phyloP scores from a whole-genome alignment of 208 protist species.

The Leishmania arabica region DNA sequence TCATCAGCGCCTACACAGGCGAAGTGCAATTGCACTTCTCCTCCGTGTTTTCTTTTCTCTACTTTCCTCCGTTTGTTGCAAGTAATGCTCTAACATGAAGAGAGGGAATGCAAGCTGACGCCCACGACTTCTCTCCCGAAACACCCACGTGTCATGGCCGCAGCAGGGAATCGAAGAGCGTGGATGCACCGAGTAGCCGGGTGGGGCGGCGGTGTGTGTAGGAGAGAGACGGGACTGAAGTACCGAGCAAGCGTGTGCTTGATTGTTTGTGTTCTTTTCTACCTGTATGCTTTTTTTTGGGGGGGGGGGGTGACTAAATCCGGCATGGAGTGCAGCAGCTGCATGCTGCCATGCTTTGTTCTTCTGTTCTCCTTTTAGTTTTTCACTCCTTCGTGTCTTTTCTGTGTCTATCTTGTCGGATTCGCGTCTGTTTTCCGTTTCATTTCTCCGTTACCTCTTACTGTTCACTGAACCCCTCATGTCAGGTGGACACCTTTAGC shows the following conservation, averaged over 20 bases:
- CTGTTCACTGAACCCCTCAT: no score
- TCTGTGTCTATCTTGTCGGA: not conserved
- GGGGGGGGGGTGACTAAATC: not conserved
- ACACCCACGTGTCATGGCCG: not conserved
- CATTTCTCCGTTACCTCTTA: not conserved
- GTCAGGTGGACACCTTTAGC: not conserved
- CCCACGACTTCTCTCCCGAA: not conserved
- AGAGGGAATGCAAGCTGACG: not conserved
- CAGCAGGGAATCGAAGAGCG: not conserved
- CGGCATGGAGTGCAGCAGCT: not conserved
- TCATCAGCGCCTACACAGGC: not conserved
- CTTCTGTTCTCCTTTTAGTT: not conserved
- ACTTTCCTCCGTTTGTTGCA: slow-evolving; percentile 3
- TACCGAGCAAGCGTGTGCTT: not conserved
- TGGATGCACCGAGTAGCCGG: not conserved
- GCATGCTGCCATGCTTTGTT: not conserved
- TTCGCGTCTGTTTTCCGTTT: not conserved
- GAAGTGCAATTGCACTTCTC: not conserved
- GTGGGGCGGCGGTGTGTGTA: not conserved
- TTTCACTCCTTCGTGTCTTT: not conserved
- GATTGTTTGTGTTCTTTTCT: not conserved
- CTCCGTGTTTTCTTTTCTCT: slow-evolving; percentile 16
- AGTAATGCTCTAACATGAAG: not conserved
- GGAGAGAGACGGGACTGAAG: not conserved
- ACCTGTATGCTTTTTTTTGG: not conserved